A percentile compares a stretch with the other conserved stretches of the same genome.
These are phyloP conservation scores for Botrytis porri DNA, from an alignment of 2,329 filamentous ascomycete genomes.

Conservation along the genomic window DNA sequence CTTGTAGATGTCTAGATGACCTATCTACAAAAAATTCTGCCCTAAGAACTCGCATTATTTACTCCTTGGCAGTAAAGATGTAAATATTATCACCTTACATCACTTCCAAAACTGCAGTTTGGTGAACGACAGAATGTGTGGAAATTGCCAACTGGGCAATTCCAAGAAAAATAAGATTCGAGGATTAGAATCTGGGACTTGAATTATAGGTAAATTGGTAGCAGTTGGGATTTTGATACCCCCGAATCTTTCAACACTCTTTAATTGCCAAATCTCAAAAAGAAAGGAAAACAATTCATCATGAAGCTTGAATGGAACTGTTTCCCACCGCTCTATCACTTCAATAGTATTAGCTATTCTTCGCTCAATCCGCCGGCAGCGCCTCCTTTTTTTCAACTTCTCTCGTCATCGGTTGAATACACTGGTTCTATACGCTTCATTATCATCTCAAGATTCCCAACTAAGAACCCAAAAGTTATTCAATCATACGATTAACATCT, in stretches of 20 bases:
- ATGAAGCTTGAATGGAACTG: background rate
- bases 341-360: background rate
- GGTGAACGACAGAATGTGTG: no score
- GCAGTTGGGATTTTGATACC: fast-evolving
- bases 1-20: no score
- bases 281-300: fast-evolving
- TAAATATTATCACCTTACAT: no score
- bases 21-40: no score
- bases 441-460: background rate
- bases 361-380: no score
- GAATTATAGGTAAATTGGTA: background rate
- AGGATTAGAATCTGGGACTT: background rate
- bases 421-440: background rate
- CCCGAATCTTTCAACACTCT: background rate
- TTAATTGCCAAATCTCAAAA: background rate
- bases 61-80: no score
- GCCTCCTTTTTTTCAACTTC: background rate
- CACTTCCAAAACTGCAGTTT: no score
- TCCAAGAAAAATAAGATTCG: no score
- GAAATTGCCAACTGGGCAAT: no score
- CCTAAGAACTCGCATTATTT: no score
- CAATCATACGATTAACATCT: background rate
- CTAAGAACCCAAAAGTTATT: background rate
- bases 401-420: background rate
- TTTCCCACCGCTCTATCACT: background rate